Evolutionary conservation across 2,329 filamentous ascomycete genomes (phyloP), one percentile per base, ranked within the genome.

Genomic region (Clonostachys sp.): DNA sequence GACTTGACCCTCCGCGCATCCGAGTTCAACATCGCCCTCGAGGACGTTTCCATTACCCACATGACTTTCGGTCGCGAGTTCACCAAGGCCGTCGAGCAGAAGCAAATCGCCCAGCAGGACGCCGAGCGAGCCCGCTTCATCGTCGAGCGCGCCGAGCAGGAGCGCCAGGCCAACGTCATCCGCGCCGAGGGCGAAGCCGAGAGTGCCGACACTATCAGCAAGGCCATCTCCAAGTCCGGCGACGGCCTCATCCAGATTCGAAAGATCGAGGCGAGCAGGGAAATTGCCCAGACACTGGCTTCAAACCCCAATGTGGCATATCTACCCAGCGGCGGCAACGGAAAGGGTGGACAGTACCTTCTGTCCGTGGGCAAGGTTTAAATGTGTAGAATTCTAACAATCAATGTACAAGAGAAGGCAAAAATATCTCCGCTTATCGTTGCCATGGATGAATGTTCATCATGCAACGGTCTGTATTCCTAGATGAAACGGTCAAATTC

Each of bases 31-130:
- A 99, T 99, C 64, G 90, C 91, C 30, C 89, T 99, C 46, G 94
- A 99, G 73, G 94, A 99, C 64, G 94, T 99, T 51, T 95, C 90
- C 64, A 99, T 99, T 71, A 99, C 94, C 52, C 94, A 99, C 80
- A 99, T 99, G 94, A 99, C 94, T 46, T 99, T 99, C 67, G 94
- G 94, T 59, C 92, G 92, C 71, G 94, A 99, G 73, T 99, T 99
- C 79, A 99, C 94, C 51, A 89, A 89, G 71, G 94, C 94, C 55
- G 94, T 99, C 61, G 94, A 99, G 77, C 94, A 99, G 83, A 99
- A 99, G 84, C 94, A 99, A 79, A 99, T 99, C 68, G 94, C 94
- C 48, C 94, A 99, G 75, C 94, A 99, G 73, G 94, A 99, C 65
- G 94, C 94, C 54, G 94, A 99, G 80, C 83, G 94, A 55, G 94